Evolutionary conservation across 75 land plant genomes (phyloP).

Genomic region (Chamaecyparis obtusa): DNA sequence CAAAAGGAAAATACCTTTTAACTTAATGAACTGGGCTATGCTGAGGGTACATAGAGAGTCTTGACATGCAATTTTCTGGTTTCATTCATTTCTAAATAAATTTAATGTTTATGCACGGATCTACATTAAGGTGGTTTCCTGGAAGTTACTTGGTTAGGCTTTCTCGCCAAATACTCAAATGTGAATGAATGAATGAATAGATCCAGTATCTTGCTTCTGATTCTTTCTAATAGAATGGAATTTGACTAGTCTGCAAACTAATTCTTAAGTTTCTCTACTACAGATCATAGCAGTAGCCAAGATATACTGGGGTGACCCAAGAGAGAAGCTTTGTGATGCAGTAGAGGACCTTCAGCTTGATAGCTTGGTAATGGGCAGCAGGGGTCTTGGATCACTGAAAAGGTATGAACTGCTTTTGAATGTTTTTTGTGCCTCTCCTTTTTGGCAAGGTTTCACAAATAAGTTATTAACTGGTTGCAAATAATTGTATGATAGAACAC

Average conservation of each 20-base stretch:
- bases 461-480: neutral
- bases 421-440: neutral
- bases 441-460: neutral
- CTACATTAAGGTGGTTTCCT: too few relatives aligned
- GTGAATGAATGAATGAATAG: too few relatives aligned
- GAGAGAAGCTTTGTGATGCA: constrained; percentile 71
- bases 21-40: neutral
- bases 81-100: neutral
- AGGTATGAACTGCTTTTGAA: constrained; percentile 34
- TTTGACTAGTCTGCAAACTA: neutral
- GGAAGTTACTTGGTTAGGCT: too few relatives aligned
- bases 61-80: neutral
- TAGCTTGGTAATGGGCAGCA: constrained; percentile 83
- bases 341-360: constrained; percentile 65
- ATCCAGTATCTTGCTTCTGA: too few relatives aligned
- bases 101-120: neutral
- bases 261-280: neutral
- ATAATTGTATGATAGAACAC: neutral
- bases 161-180: too few relatives aligned
- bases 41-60: neutral
- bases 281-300: constrained; percentile 55
- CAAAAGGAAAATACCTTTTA: neutral
- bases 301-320: constrained; percentile 81
- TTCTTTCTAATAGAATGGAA: neutral
- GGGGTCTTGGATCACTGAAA: constrained; percentile 64